phyloP scores from a whole-genome alignment of 176 grass and related monocot genomes.

The Carex myosuroides region DNA sequence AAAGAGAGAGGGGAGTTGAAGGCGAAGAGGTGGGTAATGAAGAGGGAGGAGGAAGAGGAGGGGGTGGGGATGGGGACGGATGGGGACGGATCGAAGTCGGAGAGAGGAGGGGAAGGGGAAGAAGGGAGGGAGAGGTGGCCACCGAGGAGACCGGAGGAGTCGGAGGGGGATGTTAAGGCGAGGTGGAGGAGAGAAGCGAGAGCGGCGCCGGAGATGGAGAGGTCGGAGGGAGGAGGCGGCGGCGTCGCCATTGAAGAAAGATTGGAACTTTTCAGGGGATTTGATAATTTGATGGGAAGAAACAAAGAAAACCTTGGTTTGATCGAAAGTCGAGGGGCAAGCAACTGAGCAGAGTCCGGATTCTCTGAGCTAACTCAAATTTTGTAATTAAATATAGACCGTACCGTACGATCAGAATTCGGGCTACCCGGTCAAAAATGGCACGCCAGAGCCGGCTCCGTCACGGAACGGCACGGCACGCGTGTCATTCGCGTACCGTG shows the following conservation, averaged over 20 bases:
- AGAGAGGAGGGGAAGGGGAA: background rate
- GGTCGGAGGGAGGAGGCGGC: background rate
- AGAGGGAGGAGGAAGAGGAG: background rate
- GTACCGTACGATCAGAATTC: too few species aligned
- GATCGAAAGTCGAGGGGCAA: background rate
- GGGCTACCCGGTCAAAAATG: too few species aligned
- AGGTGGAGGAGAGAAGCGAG: conserved; percentile 22
- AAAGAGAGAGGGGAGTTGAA: conserved; percentile 14
- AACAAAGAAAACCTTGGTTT: background rate
- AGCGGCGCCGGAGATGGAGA: conserved; percentile 18
- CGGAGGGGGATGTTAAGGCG: background rate
- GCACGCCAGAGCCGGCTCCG: too few species aligned
- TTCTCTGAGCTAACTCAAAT: too few species aligned
- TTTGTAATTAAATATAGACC: too few species aligned
- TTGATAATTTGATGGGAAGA: background rate
- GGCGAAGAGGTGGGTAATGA: conserved; percentile 5
- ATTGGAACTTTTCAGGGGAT: background rate
- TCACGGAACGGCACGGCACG: too few species aligned
- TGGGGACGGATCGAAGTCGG: conserved; percentile 15
- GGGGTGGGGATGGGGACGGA: background rate
- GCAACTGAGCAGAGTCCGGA: background rate
- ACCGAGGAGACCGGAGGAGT: conserved; percentile 3
- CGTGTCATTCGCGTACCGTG: too few species aligned
- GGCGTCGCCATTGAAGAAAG: background rate
- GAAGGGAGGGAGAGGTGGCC: conserved; percentile 1